Evolutionary conservation across 208 protist species (phyloP).

Genomic region (Leishmania martiniquensis): DNA sequence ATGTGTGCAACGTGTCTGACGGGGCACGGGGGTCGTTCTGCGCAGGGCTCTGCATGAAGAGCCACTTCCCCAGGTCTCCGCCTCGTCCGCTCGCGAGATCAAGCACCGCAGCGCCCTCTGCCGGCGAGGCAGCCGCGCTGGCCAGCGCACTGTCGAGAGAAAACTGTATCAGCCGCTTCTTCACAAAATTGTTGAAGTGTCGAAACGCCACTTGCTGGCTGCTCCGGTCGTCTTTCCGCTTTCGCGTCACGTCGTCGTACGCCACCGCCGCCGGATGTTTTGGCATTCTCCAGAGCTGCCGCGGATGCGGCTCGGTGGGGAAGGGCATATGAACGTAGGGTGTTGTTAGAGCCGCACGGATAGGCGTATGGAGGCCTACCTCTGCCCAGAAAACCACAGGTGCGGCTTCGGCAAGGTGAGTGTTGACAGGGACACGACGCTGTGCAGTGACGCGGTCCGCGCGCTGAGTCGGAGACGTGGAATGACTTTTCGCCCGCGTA

Average conservation of each 20-base stretch:
- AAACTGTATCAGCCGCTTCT: conserved; percentile 83
- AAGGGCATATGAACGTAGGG: not conserved
- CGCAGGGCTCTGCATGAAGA: conserved; percentile 69
- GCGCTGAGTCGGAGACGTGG: no score
- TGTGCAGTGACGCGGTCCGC: not conserved
- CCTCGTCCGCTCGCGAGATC: conserved; percentile 85
- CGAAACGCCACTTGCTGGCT: conserved; percentile 80
- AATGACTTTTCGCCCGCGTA: not conserved
- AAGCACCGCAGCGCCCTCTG: conserved; percentile 41
- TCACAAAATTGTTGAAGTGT: conserved; percentile 90
- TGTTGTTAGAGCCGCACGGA: not conserved
- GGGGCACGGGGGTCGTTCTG: conserved; percentile 3
- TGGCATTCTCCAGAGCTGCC: conserved; percentile 1
- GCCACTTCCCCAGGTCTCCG: conserved; percentile 92
- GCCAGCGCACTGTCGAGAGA: conserved; percentile 48
- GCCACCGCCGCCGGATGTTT: conserved; percentile 42
- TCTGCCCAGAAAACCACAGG: not conserved
- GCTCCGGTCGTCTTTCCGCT: conserved; percentile 54
- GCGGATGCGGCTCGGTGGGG: not conserved
- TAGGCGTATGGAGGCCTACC: not conserved
- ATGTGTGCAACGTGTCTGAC: conserved; percentile 8
- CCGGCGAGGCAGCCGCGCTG: conserved; percentile 9
- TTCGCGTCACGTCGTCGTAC: conserved; percentile 70
- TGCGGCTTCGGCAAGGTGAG: not conserved
- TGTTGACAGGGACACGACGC: not conserved